A percentile compares a stretch with the other conserved stretches of the same genome.
Conservation (phyloP, 2,329 filamentous ascomycete species). For the Exophiala phaeomuriformis region DNA sequence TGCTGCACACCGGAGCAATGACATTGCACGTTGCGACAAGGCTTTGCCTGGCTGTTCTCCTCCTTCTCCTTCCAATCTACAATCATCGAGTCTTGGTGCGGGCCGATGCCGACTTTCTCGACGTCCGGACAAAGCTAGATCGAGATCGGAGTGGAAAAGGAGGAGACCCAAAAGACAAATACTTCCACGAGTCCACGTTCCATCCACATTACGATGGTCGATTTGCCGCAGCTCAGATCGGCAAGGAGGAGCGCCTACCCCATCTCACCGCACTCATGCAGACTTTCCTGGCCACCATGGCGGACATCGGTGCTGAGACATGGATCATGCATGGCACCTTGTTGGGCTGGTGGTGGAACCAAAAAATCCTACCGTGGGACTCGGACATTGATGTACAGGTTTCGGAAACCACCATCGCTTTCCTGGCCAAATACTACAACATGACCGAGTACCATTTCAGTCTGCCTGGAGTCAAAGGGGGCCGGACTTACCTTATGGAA, state of each 20-base stretch:
- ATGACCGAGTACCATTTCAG: conserved; percentile 52
- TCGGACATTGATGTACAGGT: conserved; percentile 55
- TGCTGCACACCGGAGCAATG: neutral
- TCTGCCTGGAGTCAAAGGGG: conserved; percentile 32
- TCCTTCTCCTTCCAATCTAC: conserved; percentile 4
- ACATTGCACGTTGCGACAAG: conserved; percentile 1
- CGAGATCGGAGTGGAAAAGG: conserved; percentile 36
- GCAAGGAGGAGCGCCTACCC: conserved; percentile 41
- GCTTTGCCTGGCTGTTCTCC: conserved; percentile 7
- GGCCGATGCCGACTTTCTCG: conserved; percentile 39
- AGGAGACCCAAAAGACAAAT: conserved; percentile 41
- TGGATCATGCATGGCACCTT: conserved; percentile 59
- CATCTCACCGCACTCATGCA: conserved; percentile 48
- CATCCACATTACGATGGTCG: conserved; percentile 40
- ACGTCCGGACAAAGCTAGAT: conserved; percentile 37
- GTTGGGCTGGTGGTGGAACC: conserved; percentile 58
- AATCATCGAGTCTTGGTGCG: conserved; percentile 17
- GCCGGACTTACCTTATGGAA: conserved; percentile 49
- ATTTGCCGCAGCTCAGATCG: conserved; percentile 44
- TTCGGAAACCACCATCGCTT: conserved; percentile 48
- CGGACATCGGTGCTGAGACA: conserved; percentile 50
- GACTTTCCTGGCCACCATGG: conserved; percentile 52
- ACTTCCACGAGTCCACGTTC: conserved; percentile 40
- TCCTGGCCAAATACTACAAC: conserved; percentile 54
- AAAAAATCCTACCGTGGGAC: conserved; percentile 56